Base-by-base conservation (phyloP, 1,284 basidiomycete species). In the Dichomitus squalens region DNA sequence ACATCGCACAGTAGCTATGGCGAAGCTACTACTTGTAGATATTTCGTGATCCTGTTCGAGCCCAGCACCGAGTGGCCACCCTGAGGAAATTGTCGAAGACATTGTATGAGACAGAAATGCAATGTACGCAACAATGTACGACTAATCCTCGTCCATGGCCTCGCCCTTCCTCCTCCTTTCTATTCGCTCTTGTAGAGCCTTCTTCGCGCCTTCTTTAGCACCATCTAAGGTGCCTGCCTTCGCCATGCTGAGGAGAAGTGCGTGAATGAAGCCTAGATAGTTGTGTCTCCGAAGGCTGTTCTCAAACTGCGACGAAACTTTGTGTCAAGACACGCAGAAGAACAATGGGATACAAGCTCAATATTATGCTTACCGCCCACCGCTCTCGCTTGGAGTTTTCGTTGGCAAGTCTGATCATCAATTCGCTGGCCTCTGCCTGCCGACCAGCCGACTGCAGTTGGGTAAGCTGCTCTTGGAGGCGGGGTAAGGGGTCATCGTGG, bases 251-350 rank as follows among this genome's bases (percentile, higher is more conserved):
- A 83, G 70, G 14, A 92, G 74, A 20, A 94, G 73, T 0, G 84
- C 86, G 66, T 93, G 88, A 5, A 87, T 82, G 23, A 95, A 76
- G 29, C 93, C 90, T 44, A 93, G 80, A 69, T 93, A 90, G 67
- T 94, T 95, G 69, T 95, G 92, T 67, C 85, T 77, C 43, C 92
- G 81, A 40, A 93, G 76, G 59, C 88, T 86, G 72, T 93, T 93
- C 73, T 93, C 90, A 63, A 93, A 92, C 88, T 92, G 53, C 50
- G 18, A 56, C 39, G 33, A 20, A 6, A 27, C 25, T 33, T n/a
- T 48, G 7, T 52, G 36, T 47, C 16, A 41, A 18, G 2, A 12
- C 16, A 25, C 29, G 18, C 27, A 33, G 14, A 7, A 23, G 7
- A 27, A 34, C 29, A 25, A 16, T 4, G 9, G 33, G 21, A 21